These are phyloP conservation scores for Stachybotrys elegans DNA, from an alignment of 2,329 filamentous ascomycete species.

Conservation along the genomic window DNA sequence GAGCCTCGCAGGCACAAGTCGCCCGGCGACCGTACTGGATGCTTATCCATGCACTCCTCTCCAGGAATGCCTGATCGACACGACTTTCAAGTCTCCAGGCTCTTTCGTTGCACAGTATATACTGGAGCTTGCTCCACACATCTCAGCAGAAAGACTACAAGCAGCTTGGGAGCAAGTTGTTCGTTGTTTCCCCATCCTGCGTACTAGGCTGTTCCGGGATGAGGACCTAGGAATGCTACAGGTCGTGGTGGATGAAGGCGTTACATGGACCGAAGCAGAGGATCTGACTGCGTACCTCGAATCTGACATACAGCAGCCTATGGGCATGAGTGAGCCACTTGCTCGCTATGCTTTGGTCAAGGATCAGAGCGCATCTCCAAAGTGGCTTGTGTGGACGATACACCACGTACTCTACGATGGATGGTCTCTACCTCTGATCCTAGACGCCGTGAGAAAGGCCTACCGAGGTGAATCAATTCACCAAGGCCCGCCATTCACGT, in stretches of 20 bases:
- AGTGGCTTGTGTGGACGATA: conserved; percentile 10
- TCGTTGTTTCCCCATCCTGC: conserved; percentile 2
- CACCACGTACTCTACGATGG: conserved; percentile 19
- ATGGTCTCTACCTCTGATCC: conserved; percentile 38
- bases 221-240: background rate
- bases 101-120: conserved; percentile 6
- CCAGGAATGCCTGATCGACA: conserved; percentile 43
- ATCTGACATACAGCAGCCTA: conserved; percentile 3
- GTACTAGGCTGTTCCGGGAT: conserved; percentile 5
- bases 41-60: conserved; percentile 43
- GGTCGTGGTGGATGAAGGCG: conserved; percentile 2
- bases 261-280: conserved; percentile 2
- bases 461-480: conserved; percentile 31
- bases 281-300: conserved; percentile 2
- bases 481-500: conserved; percentile 25
- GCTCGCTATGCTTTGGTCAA: conserved; percentile 6
- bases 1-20: background rate
- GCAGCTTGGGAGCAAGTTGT: conserved; percentile 7
- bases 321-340: conserved; percentile 6
- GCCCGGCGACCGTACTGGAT: conserved; percentile 22
- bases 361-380: background rate
- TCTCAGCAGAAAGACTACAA: conserved; percentile 1
- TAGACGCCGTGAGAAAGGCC: conserved; percentile 9
- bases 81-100: conserved; percentile 22
- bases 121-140: background rate